phyloP scores from a whole-genome alignment of 257 asterid species.

The Verbascum thapsus region DNA sequence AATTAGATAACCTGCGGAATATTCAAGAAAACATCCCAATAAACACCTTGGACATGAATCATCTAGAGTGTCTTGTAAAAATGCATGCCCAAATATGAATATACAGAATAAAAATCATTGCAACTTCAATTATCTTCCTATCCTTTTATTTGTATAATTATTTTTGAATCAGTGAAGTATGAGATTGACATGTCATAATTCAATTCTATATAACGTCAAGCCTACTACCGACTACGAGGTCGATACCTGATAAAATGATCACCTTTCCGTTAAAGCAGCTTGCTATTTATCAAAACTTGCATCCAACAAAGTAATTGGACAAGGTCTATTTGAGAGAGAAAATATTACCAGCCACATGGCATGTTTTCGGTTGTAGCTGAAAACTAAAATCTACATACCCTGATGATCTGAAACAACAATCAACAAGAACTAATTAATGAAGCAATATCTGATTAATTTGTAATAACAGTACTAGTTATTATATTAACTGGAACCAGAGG shows the following conservation, averaged over 20 bases:
- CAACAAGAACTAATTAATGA: background rate
- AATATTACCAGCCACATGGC: slow-evolving; percentile 16
- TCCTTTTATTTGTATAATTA: slow-evolving; percentile 15
- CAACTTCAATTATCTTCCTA: slow-evolving; percentile 5
- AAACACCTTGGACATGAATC: too few relatives aligned
- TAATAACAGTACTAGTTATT: slow-evolving; percentile 11
- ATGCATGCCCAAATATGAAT: slow-evolving; percentile 7
- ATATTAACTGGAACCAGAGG: slow-evolving; percentile 3
- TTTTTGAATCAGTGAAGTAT: slow-evolving; percentile 3
- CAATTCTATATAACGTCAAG: too few relatives aligned
- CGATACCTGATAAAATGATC: slow-evolving; percentile 9
- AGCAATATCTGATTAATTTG: slow-evolving; percentile 15
- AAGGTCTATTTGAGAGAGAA: background rate
- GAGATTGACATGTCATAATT: slow-evolving; percentile 7
- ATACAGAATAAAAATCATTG: background rate
- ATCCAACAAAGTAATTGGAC: slow-evolving; percentile 13
- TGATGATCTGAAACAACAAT: slow-evolving; percentile 11
- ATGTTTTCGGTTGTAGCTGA: background rate
- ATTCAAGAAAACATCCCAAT: too few relatives aligned
- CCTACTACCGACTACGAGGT: background rate
- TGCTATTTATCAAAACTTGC: slow-evolving; percentile 10
- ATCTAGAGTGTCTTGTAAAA: background rate
- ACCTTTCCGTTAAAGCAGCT: background rate
- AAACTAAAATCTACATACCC: slow-evolving; percentile 8
- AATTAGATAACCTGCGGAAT: too few relatives aligned